A percentile compares a stretch with the other conserved stretches of the same genome.
These are phyloP conservation scores for Pseudotsuga menziesii DNA, from an alignment of 75 land plant species.

Conservation along the genomic window DNA sequence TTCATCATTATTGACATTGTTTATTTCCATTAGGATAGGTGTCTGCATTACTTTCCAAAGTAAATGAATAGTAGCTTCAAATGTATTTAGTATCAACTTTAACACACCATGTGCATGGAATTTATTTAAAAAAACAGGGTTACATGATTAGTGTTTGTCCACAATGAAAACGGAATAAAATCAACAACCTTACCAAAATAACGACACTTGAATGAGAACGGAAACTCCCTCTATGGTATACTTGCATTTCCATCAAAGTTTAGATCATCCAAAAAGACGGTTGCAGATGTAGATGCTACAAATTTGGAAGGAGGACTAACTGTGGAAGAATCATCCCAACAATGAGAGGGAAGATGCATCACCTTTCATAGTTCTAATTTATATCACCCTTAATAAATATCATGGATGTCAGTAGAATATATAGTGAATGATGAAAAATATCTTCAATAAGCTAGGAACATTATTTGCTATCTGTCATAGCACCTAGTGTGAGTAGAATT, in stretches of 20 bases:
- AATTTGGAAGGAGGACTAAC: conserved; percentile 63
- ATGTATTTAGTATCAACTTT: conserved; percentile 72
- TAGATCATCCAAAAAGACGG: conserved; percentile 65
- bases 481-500: too few species aligned
- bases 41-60: conserved; percentile 58
- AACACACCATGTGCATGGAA: conserved; percentile 77
- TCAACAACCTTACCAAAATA: conserved; percentile 91
- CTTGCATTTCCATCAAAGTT: conserved; percentile 55
- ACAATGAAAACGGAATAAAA: conserved; percentile 65
- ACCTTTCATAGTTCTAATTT: conserved; percentile 86
- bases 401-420: too few species aligned
- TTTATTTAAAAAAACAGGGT: conserved; percentile 77
- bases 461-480: too few species aligned
- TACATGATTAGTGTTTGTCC: conserved; percentile 79
- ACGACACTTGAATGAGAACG: conserved; percentile 78
- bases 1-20: conserved; percentile 20
- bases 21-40: conserved; percentile 79
- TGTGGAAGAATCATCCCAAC: conserved; percentile 68
- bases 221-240: conserved; percentile 40
- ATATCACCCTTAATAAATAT: too few species aligned
- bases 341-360: conserved; percentile 76
- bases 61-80: conserved; percentile 85
- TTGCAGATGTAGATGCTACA: conserved; percentile 66
- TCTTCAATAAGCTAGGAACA: too few species aligned
- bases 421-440: too few species aligned